Evolutionary conservation across 495 filamentous ascomycete species (phyloP).

Genomic region (Trichoderma orchidacearum): DNA sequence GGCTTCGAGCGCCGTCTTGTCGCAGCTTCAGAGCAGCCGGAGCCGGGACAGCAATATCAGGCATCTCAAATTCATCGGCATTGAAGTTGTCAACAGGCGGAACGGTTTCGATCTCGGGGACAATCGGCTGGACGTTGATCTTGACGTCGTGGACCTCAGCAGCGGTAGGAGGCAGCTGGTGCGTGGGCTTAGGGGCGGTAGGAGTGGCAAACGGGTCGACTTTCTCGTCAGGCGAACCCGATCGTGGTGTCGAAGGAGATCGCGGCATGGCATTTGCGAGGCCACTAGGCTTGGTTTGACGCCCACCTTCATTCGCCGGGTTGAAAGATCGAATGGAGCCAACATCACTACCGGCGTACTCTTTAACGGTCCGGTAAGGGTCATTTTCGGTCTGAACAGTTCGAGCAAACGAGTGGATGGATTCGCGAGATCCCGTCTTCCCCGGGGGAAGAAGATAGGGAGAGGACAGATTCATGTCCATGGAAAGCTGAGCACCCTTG

Average conservation of each 20-base stretch:
- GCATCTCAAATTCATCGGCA: neutral
- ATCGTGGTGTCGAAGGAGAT: slow-evolving; percentile 9
- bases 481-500: slow-evolving; percentile 60
- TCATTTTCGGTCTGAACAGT: slow-evolving; percentile 58
- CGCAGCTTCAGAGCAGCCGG: neutral
- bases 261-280: slow-evolving; percentile 8
- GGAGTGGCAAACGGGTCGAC: slow-evolving; percentile 4
- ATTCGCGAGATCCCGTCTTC: slow-evolving; percentile 66
- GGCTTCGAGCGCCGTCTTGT: neutral
- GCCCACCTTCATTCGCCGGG: slow-evolving; percentile 35
- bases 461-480: slow-evolving; percentile 67
- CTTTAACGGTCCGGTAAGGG: slow-evolving; percentile 64
- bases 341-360: slow-evolving; percentile 43
- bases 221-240: neutral
- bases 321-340: slow-evolving; percentile 43
- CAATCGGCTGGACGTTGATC: slow-evolving; percentile 3
- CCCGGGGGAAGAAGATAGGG: slow-evolving; percentile 86
- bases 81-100: slow-evolving; percentile 4
- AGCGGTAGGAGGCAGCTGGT: slow-evolving; percentile 3
- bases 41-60: neutral
- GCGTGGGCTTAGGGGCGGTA: slow-evolving; percentile 9
- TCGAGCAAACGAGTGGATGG: slow-evolving; percentile 69
- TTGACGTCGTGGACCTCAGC: slow-evolving; percentile 1
- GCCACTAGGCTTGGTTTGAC: slow-evolving; percentile 1
- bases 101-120: slow-evolving; percentile 11